Base-by-base conservation (phyloP, 2,329 filamentous ascomycete species). In the Ceratocystis eucalypticola region DNA sequence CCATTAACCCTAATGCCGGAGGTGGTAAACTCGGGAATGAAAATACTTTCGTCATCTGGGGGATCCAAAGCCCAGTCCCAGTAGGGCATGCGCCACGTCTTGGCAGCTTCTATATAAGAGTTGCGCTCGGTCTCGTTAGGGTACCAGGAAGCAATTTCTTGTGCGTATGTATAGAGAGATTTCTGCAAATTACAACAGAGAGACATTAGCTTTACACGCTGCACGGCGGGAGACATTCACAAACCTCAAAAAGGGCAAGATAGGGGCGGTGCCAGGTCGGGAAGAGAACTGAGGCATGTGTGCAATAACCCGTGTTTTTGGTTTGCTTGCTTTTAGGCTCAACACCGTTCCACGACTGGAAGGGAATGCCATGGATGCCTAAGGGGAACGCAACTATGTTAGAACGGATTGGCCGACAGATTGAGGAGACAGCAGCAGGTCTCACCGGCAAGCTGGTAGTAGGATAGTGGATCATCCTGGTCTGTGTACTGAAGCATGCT, bases 251-350 rank as follows among this genome's bases (percentile, higher is more conserved):
- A 63, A 84, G 74, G 37, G 79, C 81, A 67, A 94, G 78, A 74
- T 93, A 95, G 0, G 89, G 88, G 62, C 91, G 83, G 78, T 96
- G 91, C 91, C 91, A 95, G 48, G 86, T 82, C 48, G 87, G 84
- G 73, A 96, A 94, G 17, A 94, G 77, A 50, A 87, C 84, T 1
- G 88, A 88, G 28, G 80, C 82, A 75, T 96, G 91, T 15, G 84
- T 83, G 74, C 91, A 95, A 74, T 91, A 95, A 62, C 89, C 90
- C 17, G 81, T 78, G 48, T 79, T 76, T 22, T 55, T 66, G 20
- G 67, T 68, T 50, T 69, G 66, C 45, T 44, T 45, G 45, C 55
- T 67, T 66, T 80, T 77, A 67, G 81, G 82, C 62, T 75, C 71
- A 25, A 84, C 82, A 44, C 76, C 79, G 37, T 79, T 81, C 80